Base-by-base conservation (phyloP, 441 rosid species). In the Pelargonium australe region DNA sequence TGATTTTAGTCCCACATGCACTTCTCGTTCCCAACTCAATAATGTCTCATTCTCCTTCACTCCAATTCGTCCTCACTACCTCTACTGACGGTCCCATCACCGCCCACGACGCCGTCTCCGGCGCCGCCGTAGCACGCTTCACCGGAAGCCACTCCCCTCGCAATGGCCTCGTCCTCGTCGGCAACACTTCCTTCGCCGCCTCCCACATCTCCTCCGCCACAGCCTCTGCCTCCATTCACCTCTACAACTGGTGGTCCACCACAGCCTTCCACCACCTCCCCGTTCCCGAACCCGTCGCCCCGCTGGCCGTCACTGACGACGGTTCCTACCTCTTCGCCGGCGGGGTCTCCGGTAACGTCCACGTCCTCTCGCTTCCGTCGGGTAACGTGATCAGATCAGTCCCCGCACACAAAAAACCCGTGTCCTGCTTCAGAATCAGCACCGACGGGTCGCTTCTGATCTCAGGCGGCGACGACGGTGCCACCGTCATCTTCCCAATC, bases 161-260 rank as follows among this genome's bases (percentile, higher is more conserved):
- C 70, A 77, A 70, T 23, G 88, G 88, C 64, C 85, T 85, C 16
- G 67, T 73, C 75, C 70, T 81, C 10, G 75, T 51, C 0, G 80
- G 83, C 8, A 76, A 62, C 9, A 12, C 83, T 34, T 79, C 71
- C 63, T 71, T 82, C 68, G 88, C 85, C 3, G 83, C 80, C 51
- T 76, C 86, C 34, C 88, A 85, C 64, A 62, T 81, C 55, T 82
- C 83, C 5, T 64, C 81, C 12, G 58, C 74, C 66, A 79, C 82
- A 1, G 74, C 71, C 66, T 78, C 77, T 0, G 80, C 78, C 72
- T 79, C 83, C 7, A 73, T 82, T 70, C 82, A 81, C 70, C 81
- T 80, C 60, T 85, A 85, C 75, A 77, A 72, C 63, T 80, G 83
- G 82, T 80, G 84, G 82, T 80, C 85, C n/a, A 43, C 83, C 0